Evolutionary conservation across 1,284 basidiomycete species (phyloP), one percentile per base, ranked within the genome.

Genomic region (Caloboletus inedulis): DNA sequence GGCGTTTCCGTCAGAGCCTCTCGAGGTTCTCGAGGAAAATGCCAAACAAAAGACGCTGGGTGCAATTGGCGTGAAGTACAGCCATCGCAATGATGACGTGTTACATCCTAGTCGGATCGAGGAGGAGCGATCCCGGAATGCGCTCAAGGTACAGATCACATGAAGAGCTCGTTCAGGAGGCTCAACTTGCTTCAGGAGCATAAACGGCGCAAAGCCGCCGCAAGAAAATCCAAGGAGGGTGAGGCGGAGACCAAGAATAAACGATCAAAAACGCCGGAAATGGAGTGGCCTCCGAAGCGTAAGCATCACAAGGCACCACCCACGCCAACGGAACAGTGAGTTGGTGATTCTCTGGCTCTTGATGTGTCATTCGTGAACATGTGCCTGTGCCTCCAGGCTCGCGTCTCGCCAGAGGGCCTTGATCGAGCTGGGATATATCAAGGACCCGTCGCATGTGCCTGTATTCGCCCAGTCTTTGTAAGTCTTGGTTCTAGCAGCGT

Each of bases 51-150:
- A 73, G 58, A 79, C 80, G 1, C 71, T 89, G n/a, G 77, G 74
- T 51, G 73, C 74, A 8, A 74, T 81, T 23, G 84, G 85, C 9
- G 77, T 88, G 6, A 77, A 74, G 49, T 90, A 90, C 57, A 86
- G 77, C 25, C 87, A 90, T 62, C 76, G 78, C 25, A 90, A 90
- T 53, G 83, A 88, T 42, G 77, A 82, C n/a, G 72, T 90, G 13
- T 72, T 90, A 13, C 72, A 75, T 4, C 78, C 82, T n/a, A 90
- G 80, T 62, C 76, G 74, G 4, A 81, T 91, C 33, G 87, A 89
- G 60, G 80, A 81, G 47, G 78, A 81, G 53, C 76, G 81, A 35
- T 76, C 81, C 3, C 77, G 76, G 53, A 76, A 73, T 25, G 77
- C 77, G 3, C 63, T 85, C n/a, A 71, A 78, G 69, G 84, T 83